Percentiles rank a stretch among this genome's conserved stretches.
Conservation (phyloP, 768 basidiomycete species). For the Rubroboletus satanas region DNA sequence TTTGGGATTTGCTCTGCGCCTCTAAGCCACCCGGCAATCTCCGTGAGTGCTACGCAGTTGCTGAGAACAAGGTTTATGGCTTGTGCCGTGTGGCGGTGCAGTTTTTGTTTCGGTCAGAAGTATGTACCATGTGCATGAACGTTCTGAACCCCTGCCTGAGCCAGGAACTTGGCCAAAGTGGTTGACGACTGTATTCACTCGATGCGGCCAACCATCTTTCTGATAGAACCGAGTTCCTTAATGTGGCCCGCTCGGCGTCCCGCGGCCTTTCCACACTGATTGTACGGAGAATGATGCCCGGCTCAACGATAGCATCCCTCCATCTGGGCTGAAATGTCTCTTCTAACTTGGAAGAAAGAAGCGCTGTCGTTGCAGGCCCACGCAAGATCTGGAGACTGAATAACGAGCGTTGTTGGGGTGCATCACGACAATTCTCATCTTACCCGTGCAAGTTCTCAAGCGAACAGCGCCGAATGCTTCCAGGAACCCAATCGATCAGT, state of each 20-base stretch:
- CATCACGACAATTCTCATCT: too few species aligned
- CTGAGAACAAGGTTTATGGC: conserved; percentile 2
- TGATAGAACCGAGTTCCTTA: neutral
- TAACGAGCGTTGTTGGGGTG: too few species aligned
- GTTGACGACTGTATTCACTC: too few species aligned
- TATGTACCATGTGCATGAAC: neutral
- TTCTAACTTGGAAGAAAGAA: neutral
- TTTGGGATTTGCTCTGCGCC: neutral
- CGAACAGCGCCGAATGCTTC: neutral
- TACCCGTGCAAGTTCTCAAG: neutral
- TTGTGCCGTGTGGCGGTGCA: neutral
- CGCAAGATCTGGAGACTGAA: too few species aligned
- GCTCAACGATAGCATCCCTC: neutral
- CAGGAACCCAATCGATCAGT: neutral
- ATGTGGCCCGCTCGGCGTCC: neutral
- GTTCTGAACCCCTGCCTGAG: too few species aligned
- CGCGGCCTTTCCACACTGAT: neutral
- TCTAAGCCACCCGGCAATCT: conserved; percentile 35
- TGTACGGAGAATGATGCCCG: neutral
- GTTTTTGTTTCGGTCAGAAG: neutral
- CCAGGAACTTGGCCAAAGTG: too few species aligned
- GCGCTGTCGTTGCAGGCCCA: too few species aligned
- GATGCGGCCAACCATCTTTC: neutral
- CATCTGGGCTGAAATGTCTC: neutral
- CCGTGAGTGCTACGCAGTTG: conserved; percentile 31